These are phyloP conservation scores for Cicer chorassanicum DNA, from an alignment of 306 rosid species.

Conservation along the genomic window DNA sequence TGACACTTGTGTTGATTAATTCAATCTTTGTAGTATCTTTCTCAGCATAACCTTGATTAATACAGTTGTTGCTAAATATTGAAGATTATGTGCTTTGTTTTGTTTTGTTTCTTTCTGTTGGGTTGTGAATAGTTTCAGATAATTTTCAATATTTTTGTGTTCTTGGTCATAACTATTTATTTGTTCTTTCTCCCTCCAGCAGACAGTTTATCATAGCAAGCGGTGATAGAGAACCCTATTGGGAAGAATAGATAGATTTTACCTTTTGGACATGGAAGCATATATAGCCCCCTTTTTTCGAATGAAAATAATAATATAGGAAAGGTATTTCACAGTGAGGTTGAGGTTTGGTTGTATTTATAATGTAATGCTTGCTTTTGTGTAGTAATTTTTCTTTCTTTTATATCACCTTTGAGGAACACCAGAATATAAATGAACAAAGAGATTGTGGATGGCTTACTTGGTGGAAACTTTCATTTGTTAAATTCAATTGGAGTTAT, in stretches of 20 bases:
- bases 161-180: conserved; percentile 10
- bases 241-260: conserved; percentile 45
- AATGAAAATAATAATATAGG: conserved; percentile 33
- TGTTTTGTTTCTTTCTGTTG: neutral
- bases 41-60: neutral
- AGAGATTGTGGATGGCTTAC: conserved; percentile 35
- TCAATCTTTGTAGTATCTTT: no score
- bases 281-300: conserved; percentile 43
- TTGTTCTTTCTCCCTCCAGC: neutral
- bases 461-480: conserved; percentile 33
- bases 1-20: conserved; percentile 7
- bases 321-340: conserved; percentile 34
- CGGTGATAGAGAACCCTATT: conserved; percentile 39
- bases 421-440: conserved; percentile 41
- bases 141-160: conserved; percentile 12
- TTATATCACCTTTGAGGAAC: conserved; percentile 29
- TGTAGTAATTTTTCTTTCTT: conserved; percentile 42
- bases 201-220: conserved; percentile 56
- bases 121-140: conserved; percentile 22
- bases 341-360: conserved; percentile 52
- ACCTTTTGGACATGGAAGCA: conserved; percentile 49
- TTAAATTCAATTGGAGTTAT: conserved; percentile 16
- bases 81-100: neutral
- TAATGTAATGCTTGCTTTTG: conserved; percentile 43
- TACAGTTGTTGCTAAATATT: neutral